Evolutionary conservation across 768 basidiomycete genomes (phyloP), one percentile per base, ranked within the genome.

Genomic region (Chalciporus pseudorubinellus): DNA sequence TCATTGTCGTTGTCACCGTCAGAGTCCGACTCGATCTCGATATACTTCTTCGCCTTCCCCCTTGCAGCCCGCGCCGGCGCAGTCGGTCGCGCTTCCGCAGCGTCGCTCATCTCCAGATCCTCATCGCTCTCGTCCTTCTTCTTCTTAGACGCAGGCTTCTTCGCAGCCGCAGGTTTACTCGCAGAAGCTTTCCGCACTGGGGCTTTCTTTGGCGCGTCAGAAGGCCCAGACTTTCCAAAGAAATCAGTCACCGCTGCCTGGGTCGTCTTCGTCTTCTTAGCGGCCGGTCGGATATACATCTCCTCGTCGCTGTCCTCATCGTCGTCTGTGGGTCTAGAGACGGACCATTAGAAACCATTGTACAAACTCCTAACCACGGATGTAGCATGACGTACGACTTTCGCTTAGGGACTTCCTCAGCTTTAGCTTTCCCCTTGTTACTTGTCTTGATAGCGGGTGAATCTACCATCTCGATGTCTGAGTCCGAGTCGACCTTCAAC

Each of bases 321-420:
- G 11, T 59, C 73, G 28, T 57, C 58, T 39, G 59, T 64, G 24
- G 67, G 65, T 41, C 76, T 79, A 51, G 39, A 1, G 6, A 52
- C 19, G 34, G 45, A 0, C 4, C 4, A 41, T 66, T 19, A 64
- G 52, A 26, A 52, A 47, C 36, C 44, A 22, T 22, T 29, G 22
- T 42, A n/a, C 10, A 7, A 13, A 31, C 29, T 11, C 6, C 48
- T 52, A 38, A 53, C 39, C 4, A 40, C 51, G 28, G 18, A 22
- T 26, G 26, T 39, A 2, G n/a, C n/a, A n/a, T n/a, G n/a, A 22
- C 74, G 28, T 45, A 85, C 89, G 80, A 87, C 69, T 90, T 92
- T 39, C 87, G 82, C 69, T 91, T 91, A 39, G 70, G 63, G 14
- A 61, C 58, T 16, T 58, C 61, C 44, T 59, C 63, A 1, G 65